Conservation (phyloP, 2,329 filamentous ascomycete species). For the Colletotrichum eleusines region DNA sequence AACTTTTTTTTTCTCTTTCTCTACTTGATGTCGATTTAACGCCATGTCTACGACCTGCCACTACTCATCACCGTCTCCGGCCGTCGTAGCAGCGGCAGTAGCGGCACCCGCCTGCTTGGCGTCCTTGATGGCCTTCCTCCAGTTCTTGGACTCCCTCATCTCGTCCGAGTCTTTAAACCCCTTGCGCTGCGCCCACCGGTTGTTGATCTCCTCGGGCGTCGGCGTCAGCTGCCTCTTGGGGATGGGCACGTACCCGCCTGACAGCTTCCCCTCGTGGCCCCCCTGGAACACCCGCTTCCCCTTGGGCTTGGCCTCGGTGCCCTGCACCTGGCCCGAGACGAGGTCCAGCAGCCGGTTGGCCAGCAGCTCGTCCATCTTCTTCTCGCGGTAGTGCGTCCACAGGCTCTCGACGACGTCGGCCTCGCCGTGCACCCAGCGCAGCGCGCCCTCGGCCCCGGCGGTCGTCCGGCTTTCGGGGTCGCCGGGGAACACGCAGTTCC, state of each 20-base stretch:
- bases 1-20: neutral
- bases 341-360: conserved; percentile 79
- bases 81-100: conserved; percentile 7
- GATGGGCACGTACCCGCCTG: conserved; percentile 68
- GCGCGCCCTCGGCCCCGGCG: conserved; percentile 61
- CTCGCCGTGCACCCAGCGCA: conserved; percentile 81
- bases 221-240: conserved; percentile 63
- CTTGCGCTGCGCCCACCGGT: conserved; percentile 71
- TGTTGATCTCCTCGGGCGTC: conserved; percentile 67
- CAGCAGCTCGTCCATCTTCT: conserved; percentile 91
- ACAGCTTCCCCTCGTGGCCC: conserved; percentile 62
- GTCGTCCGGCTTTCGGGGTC: conserved; percentile 51
- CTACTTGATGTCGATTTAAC: neutral
- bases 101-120: conserved; percentile 18
- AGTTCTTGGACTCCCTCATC: conserved; percentile 50
- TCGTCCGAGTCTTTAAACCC: conserved; percentile 67
- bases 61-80: conserved; percentile 25
- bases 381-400: conserved; percentile 86
- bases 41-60: neutral
- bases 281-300: conserved; percentile 65
- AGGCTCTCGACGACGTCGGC: conserved; percentile 78
- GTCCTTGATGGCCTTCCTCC: conserved; percentile 36
- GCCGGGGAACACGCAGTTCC: conserved; percentile 91
- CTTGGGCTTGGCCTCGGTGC: conserved; percentile 11
- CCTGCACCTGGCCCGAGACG: conserved; percentile 55